Percentiles rank a stretch among this genome's conserved stretches.
Evolutionary conservation across 78 protist species (phyloP).

Genomic region (Speleostelium caveatum): DNA sequence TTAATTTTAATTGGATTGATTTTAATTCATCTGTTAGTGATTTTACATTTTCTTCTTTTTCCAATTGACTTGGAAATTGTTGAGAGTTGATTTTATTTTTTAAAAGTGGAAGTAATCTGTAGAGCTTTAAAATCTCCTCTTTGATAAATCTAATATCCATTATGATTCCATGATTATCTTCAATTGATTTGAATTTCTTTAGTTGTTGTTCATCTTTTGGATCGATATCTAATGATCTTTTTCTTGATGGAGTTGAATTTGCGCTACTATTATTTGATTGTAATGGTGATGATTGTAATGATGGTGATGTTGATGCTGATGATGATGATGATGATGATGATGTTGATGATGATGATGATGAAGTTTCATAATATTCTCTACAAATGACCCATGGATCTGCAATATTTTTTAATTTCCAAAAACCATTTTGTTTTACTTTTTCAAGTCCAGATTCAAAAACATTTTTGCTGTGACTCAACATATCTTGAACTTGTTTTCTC

Average conservation of each 20-base stretch:
- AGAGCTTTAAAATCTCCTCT: constrained; percentile 3
- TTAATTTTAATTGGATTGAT: neutral
- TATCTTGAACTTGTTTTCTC: constrained; percentile 64
- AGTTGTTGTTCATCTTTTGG: neutral
- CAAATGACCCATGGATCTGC: constrained; percentile 41
- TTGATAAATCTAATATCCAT: constrained; percentile 15
- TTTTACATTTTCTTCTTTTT: neutral
- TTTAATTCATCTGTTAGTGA: neutral
- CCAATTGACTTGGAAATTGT: neutral
- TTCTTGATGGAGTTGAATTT: neutral
- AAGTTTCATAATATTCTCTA: neutral
- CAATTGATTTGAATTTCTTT: neutral
- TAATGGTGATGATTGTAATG: neutral
- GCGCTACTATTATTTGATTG: neutral
- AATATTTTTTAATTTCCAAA: constrained; percentile 26
- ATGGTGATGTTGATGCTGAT: neutral
- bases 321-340: neutral
- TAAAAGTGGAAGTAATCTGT: constrained; percentile 4
- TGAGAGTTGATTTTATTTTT: neutral
- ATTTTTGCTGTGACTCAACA: constrained; percentile 31
- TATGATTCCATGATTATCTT: neutral
- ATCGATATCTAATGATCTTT: neutral
- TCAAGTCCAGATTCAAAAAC: constrained; percentile 44
- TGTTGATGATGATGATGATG: neutral
- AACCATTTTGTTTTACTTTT: constrained; percentile 51